Evolutionary conservation across 768 basidiomycete genomes (phyloP).

Genomic region (Tubosaeta sp.): DNA sequence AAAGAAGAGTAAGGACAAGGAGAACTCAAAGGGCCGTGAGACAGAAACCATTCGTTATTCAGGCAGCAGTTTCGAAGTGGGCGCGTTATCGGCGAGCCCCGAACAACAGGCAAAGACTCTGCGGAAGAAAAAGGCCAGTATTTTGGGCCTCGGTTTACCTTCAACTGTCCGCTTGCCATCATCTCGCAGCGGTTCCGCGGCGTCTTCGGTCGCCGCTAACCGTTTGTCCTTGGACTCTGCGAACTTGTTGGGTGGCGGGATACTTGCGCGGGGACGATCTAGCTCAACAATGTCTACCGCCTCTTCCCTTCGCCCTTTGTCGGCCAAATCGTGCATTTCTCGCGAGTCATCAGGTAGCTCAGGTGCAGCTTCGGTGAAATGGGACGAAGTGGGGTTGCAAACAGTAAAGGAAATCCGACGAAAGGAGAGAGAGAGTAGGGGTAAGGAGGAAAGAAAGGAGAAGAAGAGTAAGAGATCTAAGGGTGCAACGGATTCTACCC

Average conservation of each 20-base stretch:
- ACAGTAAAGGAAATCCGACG: constrained; percentile 46
- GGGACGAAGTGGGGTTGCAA: constrained; percentile 48
- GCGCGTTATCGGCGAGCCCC: constrained; percentile 43
- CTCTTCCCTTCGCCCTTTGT: constrained; percentile 47
- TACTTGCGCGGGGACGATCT: constrained; percentile 32
- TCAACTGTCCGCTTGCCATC: constrained; percentile 47
- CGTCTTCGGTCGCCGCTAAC: constrained; percentile 30
- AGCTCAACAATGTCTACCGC: constrained; percentile 38
- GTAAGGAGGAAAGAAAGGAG: constrained; percentile 32
- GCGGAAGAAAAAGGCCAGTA: constrained; percentile 56
- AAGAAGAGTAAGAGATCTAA: constrained; percentile 28
- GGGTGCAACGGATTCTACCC: constrained; percentile 34
- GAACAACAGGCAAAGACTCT: constrained; percentile 31
- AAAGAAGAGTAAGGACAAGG: constrained; percentile 36
- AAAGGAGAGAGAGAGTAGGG: constrained; percentile 34
- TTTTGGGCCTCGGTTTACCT: constrained; percentile 60
- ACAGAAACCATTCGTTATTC: constrained; percentile 45
- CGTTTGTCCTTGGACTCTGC: constrained; percentile 34
- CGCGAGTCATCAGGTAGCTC: constrained; percentile 41
- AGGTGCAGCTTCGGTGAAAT: constrained; percentile 40
- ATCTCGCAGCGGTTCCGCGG: constrained; percentile 32
- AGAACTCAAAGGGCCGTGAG: constrained; percentile 30
- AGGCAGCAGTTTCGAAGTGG: constrained; percentile 65
- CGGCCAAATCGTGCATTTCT: constrained; percentile 38
- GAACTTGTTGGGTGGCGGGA: constrained; percentile 25